These are phyloP conservation scores for Suillus plorans DNA, from an alignment of 768 basidiomycete species.

Conservation along the genomic window DNA sequence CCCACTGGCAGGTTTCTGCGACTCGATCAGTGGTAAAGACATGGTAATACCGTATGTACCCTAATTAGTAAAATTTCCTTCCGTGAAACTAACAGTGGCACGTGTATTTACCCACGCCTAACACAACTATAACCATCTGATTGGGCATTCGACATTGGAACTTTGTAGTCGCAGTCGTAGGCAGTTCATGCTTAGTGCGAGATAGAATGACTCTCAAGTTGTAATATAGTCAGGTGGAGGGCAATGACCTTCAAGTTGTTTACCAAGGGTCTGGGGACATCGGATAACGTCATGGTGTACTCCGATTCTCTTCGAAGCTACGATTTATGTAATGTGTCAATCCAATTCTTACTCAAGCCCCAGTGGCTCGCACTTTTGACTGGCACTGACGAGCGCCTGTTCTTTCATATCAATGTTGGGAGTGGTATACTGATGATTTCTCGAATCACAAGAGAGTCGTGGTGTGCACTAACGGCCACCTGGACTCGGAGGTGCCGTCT, in stretches of 20 bases:
- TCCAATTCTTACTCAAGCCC: neutral
- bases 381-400: neutral
- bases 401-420: neutral
- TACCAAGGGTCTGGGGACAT: no score
- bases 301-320: neutral
- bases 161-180: neutral
- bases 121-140: neutral
- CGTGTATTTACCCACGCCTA: neutral
- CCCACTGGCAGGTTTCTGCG: neutral
- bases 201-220: neutral
- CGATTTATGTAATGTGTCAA: neutral
- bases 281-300: no score
- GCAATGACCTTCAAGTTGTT: neutral
- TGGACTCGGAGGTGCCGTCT: slow-evolving; percentile 8
- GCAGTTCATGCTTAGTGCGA: neutral
- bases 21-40: neutral
- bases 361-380: neutral
- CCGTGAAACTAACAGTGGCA: neutral
- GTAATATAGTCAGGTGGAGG: neutral
- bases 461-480: neutral
- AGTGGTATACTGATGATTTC: neutral
- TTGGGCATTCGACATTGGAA: neutral
- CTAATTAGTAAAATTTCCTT: neutral
- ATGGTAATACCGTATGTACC: neutral
- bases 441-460: neutral